Evolutionary conservation across 2,329 filamentous ascomycete species (phyloP).

Genomic region (Cercospora zeina): DNA sequence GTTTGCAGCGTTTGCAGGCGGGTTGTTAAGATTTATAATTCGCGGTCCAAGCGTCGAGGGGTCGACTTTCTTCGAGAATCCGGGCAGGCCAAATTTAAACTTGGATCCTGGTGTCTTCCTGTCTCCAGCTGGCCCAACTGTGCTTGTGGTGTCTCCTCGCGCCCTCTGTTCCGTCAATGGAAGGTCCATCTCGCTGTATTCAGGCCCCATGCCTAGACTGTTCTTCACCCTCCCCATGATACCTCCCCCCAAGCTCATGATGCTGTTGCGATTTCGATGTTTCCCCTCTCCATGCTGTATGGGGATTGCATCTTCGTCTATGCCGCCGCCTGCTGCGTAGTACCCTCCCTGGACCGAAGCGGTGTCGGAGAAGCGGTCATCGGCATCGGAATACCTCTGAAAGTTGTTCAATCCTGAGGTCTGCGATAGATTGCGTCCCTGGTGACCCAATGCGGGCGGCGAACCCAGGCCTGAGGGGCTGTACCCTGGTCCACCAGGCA

Average conservation of each 20-base stretch:
- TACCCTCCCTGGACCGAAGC: slow-evolving; percentile 54
- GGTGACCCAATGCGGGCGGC: slow-evolving; percentile 43
- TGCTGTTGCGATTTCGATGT: slow-evolving; percentile 73
- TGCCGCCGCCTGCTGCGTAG: slow-evolving; percentile 67
- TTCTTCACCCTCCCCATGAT: slow-evolving; percentile 85
- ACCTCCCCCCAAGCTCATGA: slow-evolving; percentile 81
- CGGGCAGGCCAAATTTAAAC: slow-evolving; percentile 87
- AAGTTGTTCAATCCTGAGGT: slow-evolving; percentile 84
- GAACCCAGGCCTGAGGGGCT: slow-evolving; percentile 39
- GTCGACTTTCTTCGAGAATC: slow-evolving; percentile 72
- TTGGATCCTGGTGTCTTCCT: slow-evolving; percentile 67
- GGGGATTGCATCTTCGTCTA: slow-evolving; percentile 57
- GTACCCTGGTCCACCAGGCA: slow-evolving; percentile 48
- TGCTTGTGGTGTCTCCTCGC: slow-evolving; percentile 22
- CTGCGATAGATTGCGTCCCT: slow-evolving; percentile 62
- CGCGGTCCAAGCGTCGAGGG: slow-evolving; percentile 88
- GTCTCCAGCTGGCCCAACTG: slow-evolving; percentile 31
- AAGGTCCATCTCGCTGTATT: slow-evolving; percentile 97
- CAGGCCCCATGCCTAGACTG: slow-evolving; percentile 78
- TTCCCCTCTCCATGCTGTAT: slow-evolving; percentile 53
- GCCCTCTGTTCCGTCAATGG: slow-evolving; percentile 79
- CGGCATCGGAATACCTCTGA: slow-evolving; percentile 84
- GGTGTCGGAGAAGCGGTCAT: slow-evolving; percentile 74
- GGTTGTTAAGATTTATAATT: slow-evolving; percentile 94
- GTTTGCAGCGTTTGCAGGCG: slow-evolving; percentile 82